These are phyloP conservation scores for Puccinia novopanici DNA, from an alignment of 1,284 basidiomycete species.

Conservation along the genomic window DNA sequence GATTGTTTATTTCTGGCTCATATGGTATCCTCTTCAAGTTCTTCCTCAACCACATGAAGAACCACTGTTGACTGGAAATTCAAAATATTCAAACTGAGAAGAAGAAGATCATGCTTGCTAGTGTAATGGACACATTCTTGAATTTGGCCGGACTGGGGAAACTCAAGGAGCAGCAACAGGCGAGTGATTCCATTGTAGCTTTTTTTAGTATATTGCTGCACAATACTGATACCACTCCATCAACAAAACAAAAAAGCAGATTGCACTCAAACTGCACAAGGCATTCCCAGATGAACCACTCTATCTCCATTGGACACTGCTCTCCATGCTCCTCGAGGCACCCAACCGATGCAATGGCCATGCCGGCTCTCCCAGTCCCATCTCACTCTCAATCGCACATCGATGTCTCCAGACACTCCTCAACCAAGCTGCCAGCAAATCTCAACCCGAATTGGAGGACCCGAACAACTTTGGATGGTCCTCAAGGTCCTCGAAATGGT, in stretches of 20 bases:
- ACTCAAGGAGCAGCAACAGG: constrained; percentile 31
- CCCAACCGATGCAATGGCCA: constrained; percentile 19
- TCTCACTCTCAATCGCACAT: constrained; percentile 38
- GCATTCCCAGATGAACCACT: constrained; percentile 36
- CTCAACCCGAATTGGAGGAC: constrained; percentile 19
- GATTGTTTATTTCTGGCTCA: too few species aligned
- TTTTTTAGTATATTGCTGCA: not conserved
- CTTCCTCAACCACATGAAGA: too few species aligned
- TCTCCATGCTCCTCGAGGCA: constrained; percentile 30
- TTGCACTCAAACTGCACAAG: constrained; percentile 42
- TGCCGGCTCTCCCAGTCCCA: constrained; percentile 23
- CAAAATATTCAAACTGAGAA: too few species aligned
- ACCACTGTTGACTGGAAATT: too few species aligned
- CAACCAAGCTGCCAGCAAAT: not conserved
- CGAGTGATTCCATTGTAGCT: not conserved
- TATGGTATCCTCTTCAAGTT: too few species aligned
- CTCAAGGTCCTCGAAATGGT: constrained; percentile 41
- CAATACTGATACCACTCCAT: not conserved
- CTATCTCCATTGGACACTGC: constrained; percentile 34
- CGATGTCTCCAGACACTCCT: constrained; percentile 42
- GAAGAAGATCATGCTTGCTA: not conserved
- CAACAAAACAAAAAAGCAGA: not conserved
- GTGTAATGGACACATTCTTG: constrained; percentile 17
- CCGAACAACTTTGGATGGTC: constrained; percentile 38
- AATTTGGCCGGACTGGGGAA: not conserved